These are phyloP conservation scores for Xanthoparmelia taractica DNA, from an alignment of 495 filamentous ascomycete genomes.

Conservation along the genomic window DNA sequence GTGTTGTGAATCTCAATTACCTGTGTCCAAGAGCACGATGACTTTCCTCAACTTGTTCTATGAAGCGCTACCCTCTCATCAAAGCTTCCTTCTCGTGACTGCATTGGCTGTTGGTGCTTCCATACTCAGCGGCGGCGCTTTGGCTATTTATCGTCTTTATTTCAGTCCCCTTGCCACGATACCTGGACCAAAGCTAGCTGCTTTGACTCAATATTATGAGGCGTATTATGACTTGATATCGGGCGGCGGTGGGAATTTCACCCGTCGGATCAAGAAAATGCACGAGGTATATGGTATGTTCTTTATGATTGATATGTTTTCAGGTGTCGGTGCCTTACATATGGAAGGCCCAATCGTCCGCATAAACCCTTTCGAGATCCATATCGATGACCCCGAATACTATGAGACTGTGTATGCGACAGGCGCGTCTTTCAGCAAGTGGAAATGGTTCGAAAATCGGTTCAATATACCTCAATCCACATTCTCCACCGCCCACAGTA, in stretches of 20 bases:
- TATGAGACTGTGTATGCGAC: conserved; percentile 19
- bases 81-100: too few relatives aligned
- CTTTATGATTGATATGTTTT: neutral
- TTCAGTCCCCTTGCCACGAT: conserved; percentile 38
- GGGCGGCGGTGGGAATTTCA: conserved; percentile 31
- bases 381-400: conserved; percentile 35
- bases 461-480: conserved; percentile 15
- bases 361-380: conserved; percentile 36
- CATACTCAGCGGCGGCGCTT: neutral
- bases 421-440: conserved; percentile 8
- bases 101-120: too few relatives aligned
- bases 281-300: conserved; percentile 43
- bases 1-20: too few relatives aligned
- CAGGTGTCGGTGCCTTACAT: neutral
- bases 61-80: too few relatives aligned
- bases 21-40: too few relatives aligned
- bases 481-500: conserved; percentile 12
- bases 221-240: conserved; percentile 41
- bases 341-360: conserved; percentile 37
- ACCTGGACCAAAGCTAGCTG: conserved; percentile 47
- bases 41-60: too few relatives aligned
- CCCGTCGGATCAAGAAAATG: conserved; percentile 38
- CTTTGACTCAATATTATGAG: conserved; percentile 43
- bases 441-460: conserved; percentile 12
- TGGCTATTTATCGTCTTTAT: conserved; percentile 29